A percentile compares a stretch with the other conserved stretches of the same genome.
Evolutionary conservation across 352 stramenopile species (phyloP).

Genomic region (Phytophthora foliorum): DNA sequence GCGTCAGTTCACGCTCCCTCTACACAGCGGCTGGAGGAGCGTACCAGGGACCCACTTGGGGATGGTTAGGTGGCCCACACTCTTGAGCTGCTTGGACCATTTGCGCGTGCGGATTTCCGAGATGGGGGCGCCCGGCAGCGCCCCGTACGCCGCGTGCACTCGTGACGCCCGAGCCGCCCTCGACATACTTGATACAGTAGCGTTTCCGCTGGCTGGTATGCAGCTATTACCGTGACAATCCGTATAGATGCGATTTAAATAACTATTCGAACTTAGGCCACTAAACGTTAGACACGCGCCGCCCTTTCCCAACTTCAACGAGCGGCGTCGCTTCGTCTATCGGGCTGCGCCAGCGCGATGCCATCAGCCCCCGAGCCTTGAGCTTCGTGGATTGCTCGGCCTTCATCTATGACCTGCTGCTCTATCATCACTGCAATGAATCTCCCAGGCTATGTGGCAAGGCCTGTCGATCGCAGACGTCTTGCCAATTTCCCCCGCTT

Average conservation of each 20-base stretch:
- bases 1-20: conserved; percentile 6
- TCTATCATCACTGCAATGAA: neutral
- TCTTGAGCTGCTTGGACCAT: conserved; percentile 78
- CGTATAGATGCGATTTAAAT: conserved; percentile 11
- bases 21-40: conserved; percentile 11
- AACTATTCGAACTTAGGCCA: conserved; percentile 10
- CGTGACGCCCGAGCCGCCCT: conserved; percentile 48
- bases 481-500: too few relatives aligned
- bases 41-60: conserved; percentile 80
- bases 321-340: conserved; percentile 3
- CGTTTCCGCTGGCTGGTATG: too few relatives aligned
- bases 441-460: neutral
- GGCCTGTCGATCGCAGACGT: neutral
- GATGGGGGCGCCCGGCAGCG: conserved; percentile 56
- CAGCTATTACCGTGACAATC: neutral
- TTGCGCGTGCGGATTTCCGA: conserved; percentile 78
- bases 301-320: conserved; percentile 20
- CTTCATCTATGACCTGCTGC: neutral
- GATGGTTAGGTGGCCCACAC: conserved; percentile 76
- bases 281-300: conserved; percentile 13
- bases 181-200: conserved; percentile 48
- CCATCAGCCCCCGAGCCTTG: neutral
- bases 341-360: neutral
- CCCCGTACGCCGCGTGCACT: conserved; percentile 41
- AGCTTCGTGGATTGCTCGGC: neutral